Evolutionary conservation across 371 early-diverging fungal species (phyloP).

Genomic region (Mortierella sp.): DNA sequence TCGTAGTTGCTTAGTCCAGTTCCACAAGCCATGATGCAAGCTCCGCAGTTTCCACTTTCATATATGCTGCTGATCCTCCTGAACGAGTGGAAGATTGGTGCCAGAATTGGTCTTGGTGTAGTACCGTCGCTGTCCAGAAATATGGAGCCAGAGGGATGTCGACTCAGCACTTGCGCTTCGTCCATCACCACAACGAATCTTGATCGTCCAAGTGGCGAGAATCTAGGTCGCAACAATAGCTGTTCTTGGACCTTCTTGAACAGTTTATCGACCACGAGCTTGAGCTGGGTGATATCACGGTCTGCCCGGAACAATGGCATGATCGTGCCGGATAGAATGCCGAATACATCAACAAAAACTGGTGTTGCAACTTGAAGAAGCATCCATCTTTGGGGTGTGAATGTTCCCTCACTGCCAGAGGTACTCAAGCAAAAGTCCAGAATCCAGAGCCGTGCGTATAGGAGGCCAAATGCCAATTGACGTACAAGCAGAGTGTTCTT

Average conservation of each 20-base stretch:
- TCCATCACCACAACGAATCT: slow-evolving; percentile 32
- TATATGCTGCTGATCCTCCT: background rate
- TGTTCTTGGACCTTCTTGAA: background rate
- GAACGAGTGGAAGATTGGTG: slow-evolving; percentile 15
- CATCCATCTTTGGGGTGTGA: slow-evolving; percentile 33
- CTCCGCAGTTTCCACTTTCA: background rate
- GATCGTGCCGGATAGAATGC: slow-evolving; percentile 8
- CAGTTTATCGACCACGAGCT: no score
- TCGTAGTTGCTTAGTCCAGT: slow-evolving; percentile 20
- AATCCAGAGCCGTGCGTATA: slow-evolving; percentile 18
- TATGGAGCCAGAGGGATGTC: background rate
- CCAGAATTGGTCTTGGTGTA: slow-evolving; percentile 11
- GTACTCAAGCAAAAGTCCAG: slow-evolving; percentile 8
- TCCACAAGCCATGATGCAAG: slow-evolving; percentile 23
- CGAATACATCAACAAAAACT: slow-evolving; percentile 20
- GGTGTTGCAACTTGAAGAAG: slow-evolving; percentile 16
- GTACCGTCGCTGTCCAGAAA: slow-evolving; percentile 4
- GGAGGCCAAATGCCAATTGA: slow-evolving; percentile 8
- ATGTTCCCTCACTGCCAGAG: slow-evolving; percentile 5
- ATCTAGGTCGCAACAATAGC: no score
- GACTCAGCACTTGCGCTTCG: slow-evolving; percentile 12
- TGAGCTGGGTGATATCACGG: background rate
- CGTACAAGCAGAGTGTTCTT: slow-evolving; percentile 1
- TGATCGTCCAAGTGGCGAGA: slow-evolving; percentile 5
- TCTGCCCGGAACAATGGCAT: slow-evolving; percentile 1